Percentiles rank a stretch among this genome's conserved stretches.
Evolutionary conservation across 2,329 filamentous ascomycete genomes (phyloP).

Genomic region (Pestalotiopsis sp.): DNA sequence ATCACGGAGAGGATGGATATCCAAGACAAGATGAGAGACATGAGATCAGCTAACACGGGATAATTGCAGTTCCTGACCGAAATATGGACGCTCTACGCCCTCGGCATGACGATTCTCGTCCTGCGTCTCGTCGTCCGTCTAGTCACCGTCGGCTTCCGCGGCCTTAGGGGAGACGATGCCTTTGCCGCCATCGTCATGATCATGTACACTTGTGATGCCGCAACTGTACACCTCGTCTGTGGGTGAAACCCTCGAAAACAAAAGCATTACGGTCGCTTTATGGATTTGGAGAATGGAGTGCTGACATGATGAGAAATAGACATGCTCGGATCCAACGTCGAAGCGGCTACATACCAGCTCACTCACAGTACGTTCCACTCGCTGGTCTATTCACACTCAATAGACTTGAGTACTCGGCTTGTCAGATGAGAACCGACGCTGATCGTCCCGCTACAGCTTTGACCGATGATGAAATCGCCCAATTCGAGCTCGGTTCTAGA

Average conservation of each 20-base stretch:
- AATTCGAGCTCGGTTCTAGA: constrained; percentile 33
- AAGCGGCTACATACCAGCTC: constrained; percentile 11
- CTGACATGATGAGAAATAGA: constrained; percentile 16
- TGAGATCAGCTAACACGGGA: not conserved
- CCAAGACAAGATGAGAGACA: not conserved
- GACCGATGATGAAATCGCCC: constrained; percentile 25
- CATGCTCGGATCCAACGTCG: constrained; percentile 28
- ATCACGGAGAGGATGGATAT: not conserved
- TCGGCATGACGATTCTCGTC: constrained; percentile 32
- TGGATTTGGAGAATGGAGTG: not conserved
- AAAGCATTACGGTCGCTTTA: not conserved
- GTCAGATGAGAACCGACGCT: no score
- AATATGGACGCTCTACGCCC: constrained; percentile 36
- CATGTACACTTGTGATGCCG: constrained; percentile 18
- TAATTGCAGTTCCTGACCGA: constrained; percentile 23
- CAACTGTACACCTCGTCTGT: constrained; percentile 35
- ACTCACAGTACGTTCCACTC: constrained; percentile 1
- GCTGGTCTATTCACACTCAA: not conserved
- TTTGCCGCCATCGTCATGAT: constrained; percentile 5
- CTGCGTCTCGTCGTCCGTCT: constrained; percentile 32
- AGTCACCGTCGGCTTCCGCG: constrained; percentile 31
- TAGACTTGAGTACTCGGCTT: not conserved
- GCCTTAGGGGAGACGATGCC: constrained; percentile 35
- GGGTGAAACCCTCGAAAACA: constrained; percentile 5
- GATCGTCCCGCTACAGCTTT: constrained; percentile 17